Evolutionary conservation across 2,329 filamentous ascomycete species (phyloP).

Genomic region (Rosellinia necatrix): DNA sequence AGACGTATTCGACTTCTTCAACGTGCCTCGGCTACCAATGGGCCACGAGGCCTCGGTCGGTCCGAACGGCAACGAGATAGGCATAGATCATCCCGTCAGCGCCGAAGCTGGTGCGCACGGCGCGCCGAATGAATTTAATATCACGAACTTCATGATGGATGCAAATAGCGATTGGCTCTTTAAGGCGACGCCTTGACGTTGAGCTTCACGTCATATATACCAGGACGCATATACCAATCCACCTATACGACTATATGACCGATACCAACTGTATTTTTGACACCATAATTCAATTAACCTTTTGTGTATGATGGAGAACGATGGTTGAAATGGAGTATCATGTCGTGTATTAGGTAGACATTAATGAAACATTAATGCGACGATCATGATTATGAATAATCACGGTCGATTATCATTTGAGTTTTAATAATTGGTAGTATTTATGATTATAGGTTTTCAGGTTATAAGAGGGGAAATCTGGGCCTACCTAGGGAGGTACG

Average conservation of each 20-base stretch:
- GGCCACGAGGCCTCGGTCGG: slow-evolving; percentile 44
- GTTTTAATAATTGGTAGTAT: too few relatives aligned
- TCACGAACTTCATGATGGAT: slow-evolving; percentile 78
- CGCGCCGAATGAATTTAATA: slow-evolving; percentile 69
- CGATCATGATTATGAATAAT: background rate
- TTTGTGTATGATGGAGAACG: background rate
- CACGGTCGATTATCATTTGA: too few relatives aligned
- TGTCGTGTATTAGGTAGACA: background rate
- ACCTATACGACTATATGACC: background rate
- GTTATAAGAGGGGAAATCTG: too few relatives aligned
- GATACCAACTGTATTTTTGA: background rate
- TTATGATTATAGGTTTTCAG: background rate
- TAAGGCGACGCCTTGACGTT: slow-evolving; percentile 48
- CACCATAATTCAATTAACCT: too few relatives aligned
- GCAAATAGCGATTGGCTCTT: slow-evolving; percentile 77
- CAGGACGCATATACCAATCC: background rate
- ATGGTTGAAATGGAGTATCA: background rate
- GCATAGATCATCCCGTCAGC: slow-evolving; percentile 24
- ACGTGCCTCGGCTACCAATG: slow-evolving; percentile 74
- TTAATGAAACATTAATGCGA: background rate
- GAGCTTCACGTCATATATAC: background rate
- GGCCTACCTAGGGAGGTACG: too few relatives aligned
- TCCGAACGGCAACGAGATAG: slow-evolving; percentile 25
- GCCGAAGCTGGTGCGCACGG: slow-evolving; percentile 35
- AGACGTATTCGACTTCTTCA: slow-evolving; percentile 95